Percentiles rank a stretch among this genome's conserved stretches.
Evolutionary conservation across 2,329 filamentous ascomycete genomes (phyloP).

Genomic region (Graphilbum ipis-grandicollis): DNA sequence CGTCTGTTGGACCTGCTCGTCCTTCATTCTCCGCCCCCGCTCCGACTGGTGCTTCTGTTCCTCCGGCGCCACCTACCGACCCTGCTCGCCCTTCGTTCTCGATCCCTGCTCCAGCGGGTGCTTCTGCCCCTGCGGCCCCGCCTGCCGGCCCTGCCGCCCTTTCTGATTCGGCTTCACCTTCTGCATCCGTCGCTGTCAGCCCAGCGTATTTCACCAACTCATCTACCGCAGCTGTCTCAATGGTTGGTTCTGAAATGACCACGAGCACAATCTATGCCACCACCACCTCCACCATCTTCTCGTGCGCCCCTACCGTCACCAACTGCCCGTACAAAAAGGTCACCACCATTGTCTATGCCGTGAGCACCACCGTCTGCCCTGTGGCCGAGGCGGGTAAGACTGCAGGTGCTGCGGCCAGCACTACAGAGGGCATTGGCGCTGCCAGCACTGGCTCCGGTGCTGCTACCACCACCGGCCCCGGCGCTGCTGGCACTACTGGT

Average conservation of each 20-base stretch:
- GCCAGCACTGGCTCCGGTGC: not conserved
- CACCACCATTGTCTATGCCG: constrained; percentile 13
- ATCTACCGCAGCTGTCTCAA: too few species aligned
- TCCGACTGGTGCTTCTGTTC: too few species aligned
- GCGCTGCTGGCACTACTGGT: not conserved
- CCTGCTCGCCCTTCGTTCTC: too few species aligned
- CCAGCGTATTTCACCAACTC: too few species aligned
- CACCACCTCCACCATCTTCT: constrained; percentile 11
- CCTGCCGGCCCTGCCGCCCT: too few species aligned
- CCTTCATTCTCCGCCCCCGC: too few species aligned
- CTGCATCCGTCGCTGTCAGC: too few species aligned
- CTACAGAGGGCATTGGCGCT: not conserved
- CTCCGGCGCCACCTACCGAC: too few species aligned
- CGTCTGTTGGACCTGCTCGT: too few species aligned
- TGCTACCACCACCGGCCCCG: not conserved
- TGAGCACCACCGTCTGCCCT: constrained; percentile 23
- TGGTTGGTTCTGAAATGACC: constrained; percentile 2
- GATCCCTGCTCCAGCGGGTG: too few species aligned
- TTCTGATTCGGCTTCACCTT: too few species aligned
- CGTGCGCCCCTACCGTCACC: constrained; percentile 12
- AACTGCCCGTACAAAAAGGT: constrained; percentile 12
- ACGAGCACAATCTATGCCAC: constrained; percentile 5
- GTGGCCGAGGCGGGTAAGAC: constrained; percentile 11
- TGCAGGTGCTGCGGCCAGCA: not conserved
- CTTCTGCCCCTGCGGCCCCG: too few species aligned